Evolutionary conservation across 2,329 filamentous ascomycete species (phyloP).

Genomic region (Curvularia sp.): DNA sequence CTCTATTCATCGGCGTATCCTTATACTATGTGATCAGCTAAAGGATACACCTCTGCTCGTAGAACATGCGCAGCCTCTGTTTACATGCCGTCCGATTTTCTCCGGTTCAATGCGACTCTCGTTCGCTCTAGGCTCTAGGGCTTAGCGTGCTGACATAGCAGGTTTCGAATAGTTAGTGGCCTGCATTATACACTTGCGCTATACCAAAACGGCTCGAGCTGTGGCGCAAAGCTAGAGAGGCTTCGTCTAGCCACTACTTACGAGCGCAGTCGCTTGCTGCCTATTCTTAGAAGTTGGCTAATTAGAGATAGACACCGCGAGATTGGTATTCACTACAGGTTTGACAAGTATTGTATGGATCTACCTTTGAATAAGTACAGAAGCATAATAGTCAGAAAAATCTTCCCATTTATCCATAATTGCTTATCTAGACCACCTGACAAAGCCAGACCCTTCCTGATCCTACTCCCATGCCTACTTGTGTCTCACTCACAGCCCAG

Average conservation of each 20-base stretch:
- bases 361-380: too few species aligned
- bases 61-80: not conserved
- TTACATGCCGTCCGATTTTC: not conserved
- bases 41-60: too few species aligned
- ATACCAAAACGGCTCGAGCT: constrained; percentile 4
- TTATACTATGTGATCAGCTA: too few species aligned
- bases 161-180: constrained; percentile 3
- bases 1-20: not conserved
- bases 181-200: not conserved
- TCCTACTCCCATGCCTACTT: too few species aligned
- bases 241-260: not conserved
- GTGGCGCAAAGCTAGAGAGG: constrained; percentile 5
- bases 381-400: too few species aligned
- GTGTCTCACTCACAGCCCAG: too few species aligned
- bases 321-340: too few species aligned
- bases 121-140: not conserved
- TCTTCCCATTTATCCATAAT: too few species aligned
- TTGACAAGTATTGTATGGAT: too few species aligned
- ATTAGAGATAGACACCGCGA: too few species aligned
- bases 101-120: not conserved
- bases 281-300: constrained; percentile 9
- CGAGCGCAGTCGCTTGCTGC: constrained; percentile 5
- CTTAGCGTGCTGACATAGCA: not conserved
- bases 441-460: too few species aligned
- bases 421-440: too few species aligned